Conservation (phyloP, 371 early-diverging fungal genomes). For the Mucor ambiguus region DNA sequence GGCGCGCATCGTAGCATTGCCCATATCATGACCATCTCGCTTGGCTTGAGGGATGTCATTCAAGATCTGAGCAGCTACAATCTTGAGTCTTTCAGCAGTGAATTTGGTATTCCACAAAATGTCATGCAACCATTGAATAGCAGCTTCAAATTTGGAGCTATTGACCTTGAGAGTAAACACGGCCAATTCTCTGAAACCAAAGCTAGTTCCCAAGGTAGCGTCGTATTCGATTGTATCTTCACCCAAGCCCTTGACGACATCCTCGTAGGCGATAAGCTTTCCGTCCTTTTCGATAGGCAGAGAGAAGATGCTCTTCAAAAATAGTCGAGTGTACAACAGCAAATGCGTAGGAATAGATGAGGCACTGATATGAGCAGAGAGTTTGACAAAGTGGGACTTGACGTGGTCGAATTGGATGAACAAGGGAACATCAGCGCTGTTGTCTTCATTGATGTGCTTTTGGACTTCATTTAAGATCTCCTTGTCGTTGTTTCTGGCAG, state of each 20-base stretch:
- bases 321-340: slow-evolving; percentile 60
- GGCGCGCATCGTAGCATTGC: slow-evolving; percentile 48
- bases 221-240: slow-evolving; percentile 62
- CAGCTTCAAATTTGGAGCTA: slow-evolving; percentile 52
- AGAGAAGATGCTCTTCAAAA: slow-evolving; percentile 61
- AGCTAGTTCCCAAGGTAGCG: slow-evolving; percentile 49
- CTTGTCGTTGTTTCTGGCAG: slow-evolving; percentile 55
- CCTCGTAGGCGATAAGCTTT: slow-evolving; percentile 52
- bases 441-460: slow-evolving; percentile 52
- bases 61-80: slow-evolving; percentile 58
- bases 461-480: slow-evolving; percentile 55
- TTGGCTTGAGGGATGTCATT: slow-evolving; percentile 68
- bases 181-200: slow-evolving; percentile 54
- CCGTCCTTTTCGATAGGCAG: slow-evolving; percentile 55
- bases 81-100: slow-evolving; percentile 61
- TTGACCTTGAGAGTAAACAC: slow-evolving; percentile 56
- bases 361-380: slow-evolving; percentile 54
- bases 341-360: slow-evolving; percentile 52
- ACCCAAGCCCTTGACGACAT: slow-evolving; percentile 59
- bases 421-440: slow-evolving; percentile 52
- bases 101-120: slow-evolving; percentile 68
- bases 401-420: slow-evolving; percentile 72
- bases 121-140: slow-evolving; percentile 64
- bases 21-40: slow-evolving; percentile 65
- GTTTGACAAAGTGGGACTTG: slow-evolving; percentile 60